Base-by-base conservation (phyloP, 2,329 filamentous ascomycete genomes). In the Fusarium begoniae region DNA sequence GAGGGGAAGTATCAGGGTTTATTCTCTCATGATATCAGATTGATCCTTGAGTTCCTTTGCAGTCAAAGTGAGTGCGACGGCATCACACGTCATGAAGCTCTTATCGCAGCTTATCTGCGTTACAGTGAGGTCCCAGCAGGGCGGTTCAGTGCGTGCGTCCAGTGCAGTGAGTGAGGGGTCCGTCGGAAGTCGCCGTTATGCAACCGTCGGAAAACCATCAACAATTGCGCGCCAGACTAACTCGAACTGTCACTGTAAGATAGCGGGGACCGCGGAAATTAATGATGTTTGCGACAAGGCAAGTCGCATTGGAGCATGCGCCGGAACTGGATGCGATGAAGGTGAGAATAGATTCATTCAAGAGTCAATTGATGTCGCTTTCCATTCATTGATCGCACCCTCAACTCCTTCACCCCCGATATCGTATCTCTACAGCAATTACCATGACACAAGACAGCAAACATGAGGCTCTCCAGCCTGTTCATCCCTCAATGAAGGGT, bases 401-500 rank as follows among this genome's bases (percentile, higher is more conserved):
- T 26, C n/a, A 17, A 32, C 14, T 6, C 13, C 24, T 14, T n/a
- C n/a, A 41, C 28, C 7, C 45, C 6, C 11, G 10, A 3, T 6
- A 22, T 41, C 20, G 24, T 10, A 18, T 24, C 28, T 30, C 24
- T 4, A 1, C 18, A 22, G 17, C 30, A 50, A 28, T 35, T 9
- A 20, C 24, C 26, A 72, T 74, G 72, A 63, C 71, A 4, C 61
- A 62, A 53, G 55, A 61, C 32, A 43, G 37, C n/a, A 69, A 74
- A 48, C 83, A 86, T 75, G 84, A 86, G 78, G 82, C 83, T 28
- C 81, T 87, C 55, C 87, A 88, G 76, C 84, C 85, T 26, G 82
- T 88, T 62, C 85, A 86, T 72, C 84, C 85, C 26, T 83, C 84
- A 10, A 82, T 87, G 77, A 81, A 83, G 26, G 82, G 83, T 61